A percentile compares a stretch with the other conserved stretches of the same genome.
Evolutionary conservation across 352 stramenopile genomes (phyloP).

Genomic region (Pythium chondricola): DNA sequence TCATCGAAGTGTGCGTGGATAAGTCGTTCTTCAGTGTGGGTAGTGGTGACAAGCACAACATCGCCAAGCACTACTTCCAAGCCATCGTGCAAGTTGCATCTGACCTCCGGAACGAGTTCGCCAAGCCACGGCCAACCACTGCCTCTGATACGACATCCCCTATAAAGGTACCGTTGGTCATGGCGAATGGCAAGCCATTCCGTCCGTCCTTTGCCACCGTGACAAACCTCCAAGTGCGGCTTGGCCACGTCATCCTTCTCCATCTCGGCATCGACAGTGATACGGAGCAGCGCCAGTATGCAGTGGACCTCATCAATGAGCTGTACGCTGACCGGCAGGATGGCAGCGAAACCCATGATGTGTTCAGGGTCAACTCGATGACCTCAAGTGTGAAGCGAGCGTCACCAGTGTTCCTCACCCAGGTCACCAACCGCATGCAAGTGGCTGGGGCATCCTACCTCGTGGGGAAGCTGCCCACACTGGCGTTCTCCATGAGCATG

Average conservation of each 20-base stretch:
- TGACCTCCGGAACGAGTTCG: slow-evolving; percentile 4
- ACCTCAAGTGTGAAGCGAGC: slow-evolving; percentile 16
- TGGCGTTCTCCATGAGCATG: slow-evolving; percentile 31
- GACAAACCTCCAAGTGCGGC: slow-evolving; percentile 26
- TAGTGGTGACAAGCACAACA: slow-evolving; percentile 20
- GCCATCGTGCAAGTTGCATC: slow-evolving; percentile 11
- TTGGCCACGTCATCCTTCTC: slow-evolving; percentile 40
- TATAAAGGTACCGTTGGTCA: neutral
- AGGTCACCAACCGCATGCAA: slow-evolving; percentile 28
- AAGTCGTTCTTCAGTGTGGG: slow-evolving; percentile 30
- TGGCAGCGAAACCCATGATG: neutral
- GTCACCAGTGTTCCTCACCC: slow-evolving; percentile 10
- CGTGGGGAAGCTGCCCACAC: slow-evolving; percentile 20
- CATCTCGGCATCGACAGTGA: slow-evolving; percentile 44
- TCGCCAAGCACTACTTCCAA: slow-evolving; percentile 40
- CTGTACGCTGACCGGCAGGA: slow-evolving; percentile 1
- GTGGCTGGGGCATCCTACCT: slow-evolving; percentile 25
- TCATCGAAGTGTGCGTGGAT: slow-evolving; percentile 30
- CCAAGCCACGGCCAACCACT: neutral
- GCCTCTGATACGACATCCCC: neutral
- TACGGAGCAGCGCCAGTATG: slow-evolving; percentile 23
- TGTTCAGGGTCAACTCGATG: slow-evolving; percentile 10
- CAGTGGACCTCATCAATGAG: slow-evolving; percentile 17
- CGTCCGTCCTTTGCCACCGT: neutral
- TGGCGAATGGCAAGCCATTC: neutral